A percentile compares a stretch with the other conserved stretches of the same genome.
Evolutionary conservation across 1,284 basidiomycete species (phyloP).

Genomic region (Bondarzewia mesenterica): DNA sequence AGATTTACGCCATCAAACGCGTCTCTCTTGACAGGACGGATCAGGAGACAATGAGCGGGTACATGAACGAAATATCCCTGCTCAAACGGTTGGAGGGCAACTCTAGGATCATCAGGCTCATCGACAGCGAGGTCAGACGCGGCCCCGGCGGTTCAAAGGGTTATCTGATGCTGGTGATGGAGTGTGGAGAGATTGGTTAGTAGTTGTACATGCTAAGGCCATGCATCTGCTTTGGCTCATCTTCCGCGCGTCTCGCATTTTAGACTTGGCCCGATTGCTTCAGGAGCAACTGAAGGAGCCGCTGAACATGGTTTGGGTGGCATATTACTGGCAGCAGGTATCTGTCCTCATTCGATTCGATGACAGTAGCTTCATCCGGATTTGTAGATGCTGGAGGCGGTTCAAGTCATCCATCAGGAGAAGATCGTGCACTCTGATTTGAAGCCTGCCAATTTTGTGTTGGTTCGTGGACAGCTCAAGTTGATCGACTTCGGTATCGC

Average conservation of each 20-base stretch:
- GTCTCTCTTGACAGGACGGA: conserved; percentile 84
- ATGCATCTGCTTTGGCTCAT: background rate
- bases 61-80: conserved; percentile 89
- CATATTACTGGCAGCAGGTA: conserved; percentile 94
- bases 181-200: conserved; percentile 78
- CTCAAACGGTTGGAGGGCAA: conserved; percentile 85
- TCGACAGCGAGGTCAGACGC: conserved; percentile 76
- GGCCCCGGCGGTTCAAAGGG: conserved; percentile 59
- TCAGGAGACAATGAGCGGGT: conserved; percentile 80
- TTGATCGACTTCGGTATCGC: conserved; percentile 97
- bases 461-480: conserved; percentile 89
- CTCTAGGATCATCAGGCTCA: conserved; percentile 79
- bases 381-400: conserved; percentile 88
- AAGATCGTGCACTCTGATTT: conserved; percentile 96
- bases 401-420: conserved; percentile 91
- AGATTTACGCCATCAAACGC: conserved; percentile 83
- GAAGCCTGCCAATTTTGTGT: conserved; percentile 94
- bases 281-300: conserved; percentile 76
- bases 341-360: conserved; percentile 12
- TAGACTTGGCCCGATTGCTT: conserved; percentile 73
- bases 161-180: conserved; percentile 80
- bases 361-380: background rate
- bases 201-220: conserved; percentile 1
- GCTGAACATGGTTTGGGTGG: conserved; percentile 86
- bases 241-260: background rate